Conservation (phyloP, 2,329 filamentous ascomycete genomes). For the Dothideomycetes sp. region DNA sequence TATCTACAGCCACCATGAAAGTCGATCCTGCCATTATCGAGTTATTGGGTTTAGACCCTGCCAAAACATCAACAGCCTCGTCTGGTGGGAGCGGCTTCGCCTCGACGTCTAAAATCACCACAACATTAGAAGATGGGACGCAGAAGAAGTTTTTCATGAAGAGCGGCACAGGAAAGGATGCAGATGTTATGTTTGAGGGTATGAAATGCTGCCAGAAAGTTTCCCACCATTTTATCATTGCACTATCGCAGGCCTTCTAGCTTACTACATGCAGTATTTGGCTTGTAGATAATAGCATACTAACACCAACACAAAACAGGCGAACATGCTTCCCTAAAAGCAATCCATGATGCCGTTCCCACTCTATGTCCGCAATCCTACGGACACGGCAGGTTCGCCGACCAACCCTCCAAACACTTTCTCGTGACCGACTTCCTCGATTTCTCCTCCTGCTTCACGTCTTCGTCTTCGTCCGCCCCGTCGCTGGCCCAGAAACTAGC, state of each 20-base stretch:
- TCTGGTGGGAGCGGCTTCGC: slow-evolving; percentile 56
- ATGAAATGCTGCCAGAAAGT: not conserved
- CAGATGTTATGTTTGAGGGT: slow-evolving; percentile 58
- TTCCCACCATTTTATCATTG: no score
- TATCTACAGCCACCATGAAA: slow-evolving; percentile 25
- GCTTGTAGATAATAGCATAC: no score
- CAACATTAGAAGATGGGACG: slow-evolving; percentile 35
- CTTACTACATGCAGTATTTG: no score
- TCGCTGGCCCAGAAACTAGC: slow-evolving; percentile 68
- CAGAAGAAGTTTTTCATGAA: slow-evolving; percentile 60
- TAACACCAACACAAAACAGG: no score
- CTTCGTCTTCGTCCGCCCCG: slow-evolving; percentile 22
- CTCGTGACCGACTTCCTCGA: slow-evolving; percentile 73
- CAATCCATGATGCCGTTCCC: slow-evolving; percentile 62
- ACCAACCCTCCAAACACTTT: slow-evolving; percentile 37
- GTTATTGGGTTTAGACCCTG: slow-evolving; percentile 48
- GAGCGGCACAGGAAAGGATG: slow-evolving; percentile 48
- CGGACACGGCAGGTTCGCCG: slow-evolving; percentile 53
- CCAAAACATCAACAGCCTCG: slow-evolving; percentile 43
- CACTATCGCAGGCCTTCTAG: no score
- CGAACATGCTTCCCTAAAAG: slow-evolving; percentile 74
- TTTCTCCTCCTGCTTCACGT: slow-evolving; percentile 32
- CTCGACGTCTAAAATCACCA: slow-evolving; percentile 51
- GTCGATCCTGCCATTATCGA: slow-evolving; percentile 53
- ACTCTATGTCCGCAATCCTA: slow-evolving; percentile 65